Conservation (phyloP, 306 rosid genomes). For the Coriaria nepalensis region DNA sequence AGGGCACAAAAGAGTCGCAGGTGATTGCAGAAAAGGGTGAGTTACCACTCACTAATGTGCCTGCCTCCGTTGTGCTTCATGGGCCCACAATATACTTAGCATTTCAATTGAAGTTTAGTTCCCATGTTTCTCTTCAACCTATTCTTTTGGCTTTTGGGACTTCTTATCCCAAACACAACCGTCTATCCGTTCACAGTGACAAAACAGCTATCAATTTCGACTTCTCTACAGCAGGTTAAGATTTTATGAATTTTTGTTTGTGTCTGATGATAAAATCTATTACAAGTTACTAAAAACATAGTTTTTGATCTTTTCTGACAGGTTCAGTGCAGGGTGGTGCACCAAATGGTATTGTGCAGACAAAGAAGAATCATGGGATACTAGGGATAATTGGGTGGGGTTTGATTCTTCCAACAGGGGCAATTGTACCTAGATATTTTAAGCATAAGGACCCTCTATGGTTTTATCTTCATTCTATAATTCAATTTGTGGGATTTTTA, state of each 20-base stretch:
- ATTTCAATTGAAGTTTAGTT: constrained; percentile 57
- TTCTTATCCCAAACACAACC: constrained; percentile 45
- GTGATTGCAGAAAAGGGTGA: constrained; percentile 80
- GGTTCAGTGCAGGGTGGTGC: constrained; percentile 29
- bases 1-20: constrained; percentile 49
- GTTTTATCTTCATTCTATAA: constrained; percentile 76
- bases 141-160: constrained; percentile 65
- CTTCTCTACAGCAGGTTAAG: constrained; percentile 57
- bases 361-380: constrained; percentile 82
- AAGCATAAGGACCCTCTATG: constrained; percentile 86
- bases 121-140: constrained; percentile 52
- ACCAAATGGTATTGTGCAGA: constrained; percentile 33
- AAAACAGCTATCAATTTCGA: constrained; percentile 51
- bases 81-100: constrained; percentile 84
- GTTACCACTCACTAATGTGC: constrained; percentile 72
- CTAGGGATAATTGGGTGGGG: constrained; percentile 87
- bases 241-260: neutral
- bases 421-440: constrained; percentile 82
- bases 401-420: constrained; percentile 75
- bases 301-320: constrained; percentile 15
- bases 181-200: constrained; percentile 47
- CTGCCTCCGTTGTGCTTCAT: constrained; percentile 70
- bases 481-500: constrained; percentile 73
- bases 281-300: constrained; percentile 1
- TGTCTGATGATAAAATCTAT: neutral